Conservation (phyloP, 2,329 filamentous ascomycete genomes). For the Aspergillus spinulosporus region DNA sequence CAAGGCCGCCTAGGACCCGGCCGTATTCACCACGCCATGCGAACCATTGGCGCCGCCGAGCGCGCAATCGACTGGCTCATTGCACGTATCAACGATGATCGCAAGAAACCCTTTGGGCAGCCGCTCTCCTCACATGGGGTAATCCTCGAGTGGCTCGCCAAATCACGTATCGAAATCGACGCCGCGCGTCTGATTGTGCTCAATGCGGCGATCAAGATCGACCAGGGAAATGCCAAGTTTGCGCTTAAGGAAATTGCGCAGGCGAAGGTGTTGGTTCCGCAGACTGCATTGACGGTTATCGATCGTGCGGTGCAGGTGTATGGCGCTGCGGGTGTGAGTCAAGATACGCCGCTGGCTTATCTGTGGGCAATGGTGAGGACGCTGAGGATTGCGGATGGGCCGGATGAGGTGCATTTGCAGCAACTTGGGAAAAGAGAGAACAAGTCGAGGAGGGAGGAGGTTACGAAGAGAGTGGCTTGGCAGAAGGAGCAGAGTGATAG, state of each 20-base stretch:
- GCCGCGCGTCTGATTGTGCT: slow-evolving; percentile 84
- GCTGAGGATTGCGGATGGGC: slow-evolving; percentile 84
- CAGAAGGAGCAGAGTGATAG: slow-evolving; percentile 42
- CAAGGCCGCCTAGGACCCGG: slow-evolving; percentile 94
- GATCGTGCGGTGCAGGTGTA: slow-evolving; percentile 93
- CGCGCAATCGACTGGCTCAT: slow-evolving; percentile 93
- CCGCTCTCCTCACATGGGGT: slow-evolving; percentile 85
- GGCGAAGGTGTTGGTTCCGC: slow-evolving; percentile 88
- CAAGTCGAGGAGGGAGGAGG: slow-evolving; percentile 48
- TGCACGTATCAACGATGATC: slow-evolving; percentile 86
- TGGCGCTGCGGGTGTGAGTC: slow-evolving; percentile 84
- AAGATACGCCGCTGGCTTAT: slow-evolving; percentile 87
- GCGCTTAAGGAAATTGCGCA: slow-evolving; percentile 91
- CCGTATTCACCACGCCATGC: slow-evolving; percentile 97
- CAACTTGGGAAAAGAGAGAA: slow-evolving; percentile 59
- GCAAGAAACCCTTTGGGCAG: slow-evolving; percentile 89
- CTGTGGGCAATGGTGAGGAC: slow-evolving; percentile 82
- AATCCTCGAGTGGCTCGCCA: slow-evolving; percentile 92
- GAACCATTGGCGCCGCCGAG: slow-evolving; percentile 87
- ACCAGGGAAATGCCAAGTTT: slow-evolving; percentile 81
- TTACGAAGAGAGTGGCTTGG: slow-evolving; percentile 45
- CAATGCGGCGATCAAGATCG: slow-evolving; percentile 94
- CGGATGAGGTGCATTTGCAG: slow-evolving; percentile 87
- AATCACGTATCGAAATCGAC: slow-evolving; percentile 90
- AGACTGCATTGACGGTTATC: slow-evolving; percentile 79